Evolutionary conservation across 257 asterid species (phyloP), one percentile per base, ranked within the genome.

Genomic region (Linderniella brevidens): DNA sequence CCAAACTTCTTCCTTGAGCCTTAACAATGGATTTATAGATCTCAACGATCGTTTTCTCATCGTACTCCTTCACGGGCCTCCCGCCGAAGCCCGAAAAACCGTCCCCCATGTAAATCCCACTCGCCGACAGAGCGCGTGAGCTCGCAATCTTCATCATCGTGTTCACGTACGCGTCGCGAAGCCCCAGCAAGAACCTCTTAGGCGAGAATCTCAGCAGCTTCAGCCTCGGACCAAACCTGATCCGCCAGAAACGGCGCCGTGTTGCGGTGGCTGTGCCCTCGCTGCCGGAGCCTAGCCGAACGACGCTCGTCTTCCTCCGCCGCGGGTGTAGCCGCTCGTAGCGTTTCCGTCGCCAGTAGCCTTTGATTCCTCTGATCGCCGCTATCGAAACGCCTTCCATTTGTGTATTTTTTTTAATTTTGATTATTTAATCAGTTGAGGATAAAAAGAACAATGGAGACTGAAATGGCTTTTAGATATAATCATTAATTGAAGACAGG

Each of bases 281-380:
- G 36, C 13, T 47, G 42, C 38, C 17, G 35, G 70, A 15, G 1
- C 56, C 65, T 15, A 68, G 66, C 57, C 64, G 49, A 14, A 58
- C 64, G 25, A 11, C 65, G 1, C 62, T 64, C 15, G 45, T 3
- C 49, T 67, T 70, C 8, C 62, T 46, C 16, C 35, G 58, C 25
- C 70, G 54, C 50, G 53, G 52, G 59, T 42, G 50, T 16, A 79
- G 50, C 41, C 76, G 71, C 55, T 65, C 48, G 70, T 79, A 79
- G 51, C 82, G 70, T 45, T 36, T 71, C 53, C 71, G 45, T 42
- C 82, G 64, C 86, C 85, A 76, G 86, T 69, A 70, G 5, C 79
- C 62, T 53, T 15, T 63, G 51, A 69, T 53, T 61, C 77, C 81
- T 51, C 42, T 59, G 69, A 35, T 58, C 0, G 57, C 58, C 0